Base-by-base conservation (phyloP, 495 filamentous ascomycete species). In the Penicillium dipodomyicola region DNA sequence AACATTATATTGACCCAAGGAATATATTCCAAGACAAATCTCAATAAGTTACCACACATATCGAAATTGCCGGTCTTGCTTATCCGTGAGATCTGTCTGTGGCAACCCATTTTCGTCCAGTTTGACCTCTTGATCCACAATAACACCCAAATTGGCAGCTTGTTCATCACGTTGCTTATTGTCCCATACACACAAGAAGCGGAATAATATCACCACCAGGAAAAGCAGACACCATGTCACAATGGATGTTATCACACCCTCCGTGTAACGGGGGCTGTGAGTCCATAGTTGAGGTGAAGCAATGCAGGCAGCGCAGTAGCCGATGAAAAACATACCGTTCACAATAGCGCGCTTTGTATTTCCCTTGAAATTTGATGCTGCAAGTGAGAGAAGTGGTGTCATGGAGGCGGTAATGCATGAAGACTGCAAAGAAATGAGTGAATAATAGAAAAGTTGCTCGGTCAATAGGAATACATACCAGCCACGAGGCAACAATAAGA, bases 261-360 rank as follows among this genome's bases (percentile, higher is more conserved):
- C 54, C 0, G 58, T 57, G 42, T 68, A 72, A 12, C 62, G 54
- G 14, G 69, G 69, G 5, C 41, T 44, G 17, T 66, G 37, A 20
- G 60, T 72, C 71, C 71, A 73, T 3, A 69, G 56, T 50, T 71
- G 69, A 5, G 72, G 71, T 0, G 49, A 49, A 2, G 58, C 64
- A 43, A 75, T 75, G 41, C 64, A 66, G 12, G 69, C 72, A 17
- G 60, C 69, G 46, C 67, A 72, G 48, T 73, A 75, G 0, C 67
- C 72, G 33, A 72, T 68, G 57, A 75, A 73, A 41, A 69, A 73
- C 52, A 75, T 52, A 15, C 72, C 69, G 37, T 72, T 75, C 23
- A 77, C 73, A 3, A 73, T 64, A 11, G 74, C 68, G 15, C 84
- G 83, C 64, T 87, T 88, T 5, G 85, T 87, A 68, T 85, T 86